Percentiles rank a stretch among this genome's conserved stretches.
Evolutionary conservation across 176 grass and related monocot species (phyloP).

Genomic region (Triticum dicoccoides): DNA sequence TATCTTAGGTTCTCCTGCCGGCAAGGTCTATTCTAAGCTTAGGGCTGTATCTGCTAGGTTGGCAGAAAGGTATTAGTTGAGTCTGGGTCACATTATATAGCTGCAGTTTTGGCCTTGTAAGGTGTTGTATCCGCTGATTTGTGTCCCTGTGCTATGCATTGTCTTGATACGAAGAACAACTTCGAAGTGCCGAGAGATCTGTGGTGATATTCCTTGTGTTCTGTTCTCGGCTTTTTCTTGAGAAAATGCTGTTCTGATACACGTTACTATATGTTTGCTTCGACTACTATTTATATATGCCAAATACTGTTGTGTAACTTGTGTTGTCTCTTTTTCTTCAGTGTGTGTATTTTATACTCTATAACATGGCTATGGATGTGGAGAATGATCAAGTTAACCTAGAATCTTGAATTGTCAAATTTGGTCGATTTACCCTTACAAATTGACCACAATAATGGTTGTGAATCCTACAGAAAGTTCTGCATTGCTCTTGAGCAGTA

Average conservation of each 20-base stretch:
- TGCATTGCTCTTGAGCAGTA: too few relatives aligned
- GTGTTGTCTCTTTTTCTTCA: neutral
- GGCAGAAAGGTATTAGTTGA: slow-evolving; percentile 63
- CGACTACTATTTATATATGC: neutral
- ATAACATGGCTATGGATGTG: neutral
- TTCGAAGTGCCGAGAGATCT: neutral
- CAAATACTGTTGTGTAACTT: neutral
- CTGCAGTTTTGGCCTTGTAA: slow-evolving; percentile 23
- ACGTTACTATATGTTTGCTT: neutral
- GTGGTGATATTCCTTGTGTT: neutral
- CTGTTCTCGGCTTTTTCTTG: neutral
- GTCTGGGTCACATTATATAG: neutral
- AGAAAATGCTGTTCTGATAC: neutral
- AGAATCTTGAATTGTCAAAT: neutral
- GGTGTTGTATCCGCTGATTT: slow-evolving; percentile 16
- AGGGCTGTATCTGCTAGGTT: slow-evolving; percentile 76
- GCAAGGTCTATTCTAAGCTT: slow-evolving; percentile 92
- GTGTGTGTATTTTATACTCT: neutral
- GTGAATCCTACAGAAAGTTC: too few relatives aligned
- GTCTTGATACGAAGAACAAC: slow-evolving; percentile 1
- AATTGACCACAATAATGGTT: too few relatives aligned
- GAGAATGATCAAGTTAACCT: neutral
- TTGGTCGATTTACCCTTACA: too few relatives aligned
- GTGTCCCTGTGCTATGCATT: neutral
- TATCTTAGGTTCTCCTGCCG: slow-evolving; percentile 87